Conservation (phyloP, 2,329 filamentous ascomycete genomes). For the Westerdykella aurantiaca region DNA sequence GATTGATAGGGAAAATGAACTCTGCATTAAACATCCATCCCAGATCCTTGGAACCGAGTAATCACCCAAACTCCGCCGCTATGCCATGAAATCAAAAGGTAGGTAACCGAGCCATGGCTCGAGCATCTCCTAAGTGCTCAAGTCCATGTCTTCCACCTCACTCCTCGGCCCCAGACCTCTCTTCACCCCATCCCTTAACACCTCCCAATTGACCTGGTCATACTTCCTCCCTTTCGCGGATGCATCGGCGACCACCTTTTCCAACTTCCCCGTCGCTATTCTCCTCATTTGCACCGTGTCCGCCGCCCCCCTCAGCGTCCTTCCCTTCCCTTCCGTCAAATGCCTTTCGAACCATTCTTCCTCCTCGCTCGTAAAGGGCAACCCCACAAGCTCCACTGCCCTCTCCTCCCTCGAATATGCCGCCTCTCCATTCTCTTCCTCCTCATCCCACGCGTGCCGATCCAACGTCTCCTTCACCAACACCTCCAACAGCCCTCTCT, state of each 20-base stretch:
- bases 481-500: constrained; percentile 60
- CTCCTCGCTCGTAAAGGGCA: constrained; percentile 66
- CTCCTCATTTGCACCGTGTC: constrained; percentile 70
- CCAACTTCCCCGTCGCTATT: constrained; percentile 60
- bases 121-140: too few relatives aligned
- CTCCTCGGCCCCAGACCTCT: constrained; percentile 33
- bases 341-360: constrained; percentile 69
- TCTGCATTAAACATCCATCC: background rate
- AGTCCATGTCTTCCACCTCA: constrained; percentile 11
- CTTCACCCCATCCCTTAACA: constrained; percentile 32
- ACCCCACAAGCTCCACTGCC: constrained; percentile 63
- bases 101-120: background rate
- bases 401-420: constrained; percentile 44
- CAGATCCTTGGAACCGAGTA: background rate
- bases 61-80: background rate
- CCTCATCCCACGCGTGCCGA: constrained; percentile 8
- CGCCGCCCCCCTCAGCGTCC: constrained; percentile 58
- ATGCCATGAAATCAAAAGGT: background rate
- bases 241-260: constrained; percentile 36
- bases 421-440: constrained; percentile 4
- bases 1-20: background rate
- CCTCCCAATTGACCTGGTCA: constrained; percentile 50
- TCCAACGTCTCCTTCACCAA: constrained; percentile 46
- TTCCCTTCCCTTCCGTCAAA: constrained; percentile 59
- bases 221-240: constrained; percentile 40